Conservation (phyloP, 768 basidiomycete genomes). For the Trametes cingulata region DNA sequence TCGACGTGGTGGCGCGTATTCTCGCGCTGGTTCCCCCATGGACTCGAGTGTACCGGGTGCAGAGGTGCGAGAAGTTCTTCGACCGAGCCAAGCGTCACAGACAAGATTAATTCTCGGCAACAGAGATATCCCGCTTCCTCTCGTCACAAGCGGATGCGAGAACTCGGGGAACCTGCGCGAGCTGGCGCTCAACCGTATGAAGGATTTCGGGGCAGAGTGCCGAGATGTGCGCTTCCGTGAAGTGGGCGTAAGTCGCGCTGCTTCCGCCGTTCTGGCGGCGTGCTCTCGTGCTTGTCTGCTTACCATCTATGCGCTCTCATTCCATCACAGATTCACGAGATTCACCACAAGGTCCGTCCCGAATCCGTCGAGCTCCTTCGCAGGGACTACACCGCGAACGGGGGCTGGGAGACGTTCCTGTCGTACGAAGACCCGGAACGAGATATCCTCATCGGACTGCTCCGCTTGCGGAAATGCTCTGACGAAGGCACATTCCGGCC, state of each 20-base stretch:
- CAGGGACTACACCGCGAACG: constrained; percentile 95
- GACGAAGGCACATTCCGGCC: constrained; percentile 97
- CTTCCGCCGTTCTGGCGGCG: background rate
- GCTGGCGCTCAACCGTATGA: constrained; percentile 95
- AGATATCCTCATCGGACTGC: constrained; percentile 92
- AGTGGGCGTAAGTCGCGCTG: constrained; percentile 75
- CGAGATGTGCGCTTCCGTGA: constrained; percentile 97
- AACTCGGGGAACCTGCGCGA: constrained; percentile 97
- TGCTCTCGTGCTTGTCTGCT: constrained; percentile 14
- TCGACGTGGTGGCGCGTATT: constrained; percentile 95
- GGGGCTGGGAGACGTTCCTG: constrained; percentile 99
- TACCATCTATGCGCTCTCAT: background rate
- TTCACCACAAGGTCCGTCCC: constrained; percentile 95
- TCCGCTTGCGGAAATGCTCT: constrained; percentile 92
- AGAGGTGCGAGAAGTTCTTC: constrained; percentile 55
- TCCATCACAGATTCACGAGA: constrained; percentile 83
- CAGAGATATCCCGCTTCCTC: constrained; percentile 95
- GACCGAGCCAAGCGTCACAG: background rate
- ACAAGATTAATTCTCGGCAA: background rate
- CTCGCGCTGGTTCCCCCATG: constrained; percentile 96
- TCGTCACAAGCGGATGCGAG: constrained; percentile 96
- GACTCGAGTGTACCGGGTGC: constrained; percentile 98
- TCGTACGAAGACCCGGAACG: constrained; percentile 98
- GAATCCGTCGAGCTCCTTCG: constrained; percentile 94
- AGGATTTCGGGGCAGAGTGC: constrained; percentile 97